These are phyloP conservation scores for Xylariales sp. DNA, from an alignment of 2,329 filamentous ascomycete genomes.

Conservation along the genomic window DNA sequence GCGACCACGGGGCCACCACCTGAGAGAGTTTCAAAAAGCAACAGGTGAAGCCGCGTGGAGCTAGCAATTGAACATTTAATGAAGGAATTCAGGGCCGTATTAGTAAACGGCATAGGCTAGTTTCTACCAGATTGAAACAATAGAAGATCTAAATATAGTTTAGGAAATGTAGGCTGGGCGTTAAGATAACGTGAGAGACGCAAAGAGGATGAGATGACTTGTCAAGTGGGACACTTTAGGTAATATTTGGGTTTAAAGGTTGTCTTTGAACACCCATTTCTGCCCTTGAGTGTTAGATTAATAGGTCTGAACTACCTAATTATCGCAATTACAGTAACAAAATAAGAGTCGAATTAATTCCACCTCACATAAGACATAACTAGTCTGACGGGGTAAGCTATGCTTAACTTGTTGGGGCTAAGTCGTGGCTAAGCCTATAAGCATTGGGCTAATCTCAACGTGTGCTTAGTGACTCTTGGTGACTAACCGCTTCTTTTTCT, in stretches of 20 bases:
- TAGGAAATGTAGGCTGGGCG: background rate
- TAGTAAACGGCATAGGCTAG: slow-evolving; percentile 2
- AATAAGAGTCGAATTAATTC: background rate
- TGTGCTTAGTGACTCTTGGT: too few species aligned
- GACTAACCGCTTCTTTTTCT: too few species aligned
- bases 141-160: background rate
- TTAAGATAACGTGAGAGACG: background rate
- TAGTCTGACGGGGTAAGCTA: background rate
- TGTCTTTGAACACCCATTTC: background rate
- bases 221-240: background rate
- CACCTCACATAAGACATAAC: background rate
- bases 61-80: background rate
- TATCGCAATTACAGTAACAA: background rate
- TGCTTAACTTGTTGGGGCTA: background rate
- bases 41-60: background rate
- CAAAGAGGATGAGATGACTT: background rate
- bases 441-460: too few species aligned
- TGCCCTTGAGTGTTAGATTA: background rate
- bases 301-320: background rate
- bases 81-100: slow-evolving; percentile 9
- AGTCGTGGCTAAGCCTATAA: background rate
- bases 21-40: background rate
- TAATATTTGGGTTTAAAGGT: background rate
- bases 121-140: slow-evolving; percentile 17
- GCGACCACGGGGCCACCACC: background rate